Percentiles rank a stretch among this genome's conserved stretches.
Conservation (phyloP, 805 yeast genomes). For the Metschnikowia chrysomelidarum region DNA sequence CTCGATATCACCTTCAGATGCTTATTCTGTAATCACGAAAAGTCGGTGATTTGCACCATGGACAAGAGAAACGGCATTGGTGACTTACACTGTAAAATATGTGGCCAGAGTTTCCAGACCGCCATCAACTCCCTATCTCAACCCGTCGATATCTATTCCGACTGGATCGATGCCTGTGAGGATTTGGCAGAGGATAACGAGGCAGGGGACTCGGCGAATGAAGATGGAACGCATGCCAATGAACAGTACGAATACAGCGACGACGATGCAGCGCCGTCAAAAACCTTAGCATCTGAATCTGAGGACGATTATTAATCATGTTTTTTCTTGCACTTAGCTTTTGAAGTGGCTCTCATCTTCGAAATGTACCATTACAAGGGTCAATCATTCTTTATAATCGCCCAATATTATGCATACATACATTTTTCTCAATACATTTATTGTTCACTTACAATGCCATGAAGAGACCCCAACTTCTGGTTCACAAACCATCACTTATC, state of each 20-base stretch:
- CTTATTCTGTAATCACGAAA: conserved; percentile 93
- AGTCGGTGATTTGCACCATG: conserved; percentile 80
- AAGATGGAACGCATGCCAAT: conserved; percentile 13
- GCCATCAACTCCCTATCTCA: conserved; percentile 80
- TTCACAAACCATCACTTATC: too few relatives aligned
- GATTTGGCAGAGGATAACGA: conserved; percentile 71
- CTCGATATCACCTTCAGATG: conserved; percentile 85
- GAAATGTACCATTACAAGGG: not conserved
- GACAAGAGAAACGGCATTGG: conserved; percentile 89
- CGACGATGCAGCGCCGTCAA: conserved; percentile 28
- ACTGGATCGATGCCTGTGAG: conserved; percentile 97
- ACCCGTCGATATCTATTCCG: conserved; percentile 93
- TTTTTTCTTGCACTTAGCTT: too few relatives aligned
- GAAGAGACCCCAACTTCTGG: too few relatives aligned
- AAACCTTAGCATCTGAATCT: conserved; percentile 23
- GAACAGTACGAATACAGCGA: conserved; percentile 29
- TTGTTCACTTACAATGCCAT: too few relatives aligned
- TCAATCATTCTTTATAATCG: too few relatives aligned
- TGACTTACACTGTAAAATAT: conserved; percentile 80
- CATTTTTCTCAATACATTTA: too few relatives aligned
- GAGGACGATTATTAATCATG: conserved; percentile 29
- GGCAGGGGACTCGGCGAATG: conserved; percentile 16
- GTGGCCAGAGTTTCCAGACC: conserved; percentile 92
- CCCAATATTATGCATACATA: too few relatives aligned
- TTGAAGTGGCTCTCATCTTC: conserved; percentile 1